A percentile compares a stretch with the other conserved stretches of the same genome.
Evolutionary conservation across 495 filamentous ascomycete genomes (phyloP).

Genomic region (Talaromyces borbonicus): DNA sequence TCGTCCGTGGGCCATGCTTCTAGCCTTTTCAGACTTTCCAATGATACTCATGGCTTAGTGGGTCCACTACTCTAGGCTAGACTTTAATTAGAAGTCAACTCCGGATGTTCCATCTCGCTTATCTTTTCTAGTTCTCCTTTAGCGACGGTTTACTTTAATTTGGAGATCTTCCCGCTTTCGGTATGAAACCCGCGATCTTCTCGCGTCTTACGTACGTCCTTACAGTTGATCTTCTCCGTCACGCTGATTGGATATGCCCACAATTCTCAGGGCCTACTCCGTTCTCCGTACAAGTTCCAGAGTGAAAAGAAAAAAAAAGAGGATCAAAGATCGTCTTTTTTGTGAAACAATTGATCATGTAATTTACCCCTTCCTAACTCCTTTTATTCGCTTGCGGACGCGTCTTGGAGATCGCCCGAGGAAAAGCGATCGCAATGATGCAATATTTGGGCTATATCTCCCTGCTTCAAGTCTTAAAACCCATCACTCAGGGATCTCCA

Average conservation of each 20-base stretch:
- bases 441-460: too few relatives aligned
- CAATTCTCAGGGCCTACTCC: not conserved
- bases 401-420: too few relatives aligned
- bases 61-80: too few relatives aligned
- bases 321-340: constrained; percentile 1
- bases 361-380: too few relatives aligned
- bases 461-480: too few relatives aligned
- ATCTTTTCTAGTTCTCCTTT: not conserved
- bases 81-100: not conserved
- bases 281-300: not conserved
- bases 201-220: not conserved
- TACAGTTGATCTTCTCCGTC: not conserved
- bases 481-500: too few relatives aligned
- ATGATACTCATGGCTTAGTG: too few relatives aligned
- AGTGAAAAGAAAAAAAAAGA: not conserved
- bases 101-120: not conserved
- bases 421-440: too few relatives aligned
- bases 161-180: constrained; percentile 2
- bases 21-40: too few relatives aligned
- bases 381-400: too few relatives aligned
- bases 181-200: constrained; percentile 4
- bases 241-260: not conserved
- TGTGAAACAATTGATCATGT: constrained; percentile 4
- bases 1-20: not conserved
- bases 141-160: constrained; percentile 1